A percentile compares a stretch with the other conserved stretches of the same genome.
phyloP scores from a whole-genome alignment of 176 grass and related monocot genomes.

The Poa pratensis region DNA sequence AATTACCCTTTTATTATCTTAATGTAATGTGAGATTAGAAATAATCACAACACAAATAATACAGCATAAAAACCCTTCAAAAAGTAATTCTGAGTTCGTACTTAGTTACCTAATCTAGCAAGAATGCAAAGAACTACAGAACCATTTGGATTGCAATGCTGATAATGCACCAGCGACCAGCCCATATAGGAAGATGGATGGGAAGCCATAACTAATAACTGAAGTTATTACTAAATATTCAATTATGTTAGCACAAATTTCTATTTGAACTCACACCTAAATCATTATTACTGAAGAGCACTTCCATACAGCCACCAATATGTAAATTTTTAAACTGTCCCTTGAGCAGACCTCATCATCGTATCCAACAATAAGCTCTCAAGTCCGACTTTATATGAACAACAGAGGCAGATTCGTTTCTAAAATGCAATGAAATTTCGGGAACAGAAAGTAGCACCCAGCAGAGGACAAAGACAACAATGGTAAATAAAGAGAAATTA shows the following conservation, averaged over 20 bases:
- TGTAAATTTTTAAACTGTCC: neutral
- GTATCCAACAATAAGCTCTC: neutral
- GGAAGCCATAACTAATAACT: neutral
- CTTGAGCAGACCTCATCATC: neutral
- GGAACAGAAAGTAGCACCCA: neutral
- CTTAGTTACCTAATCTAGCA: slow-evolving; percentile 7
- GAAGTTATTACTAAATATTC: neutral
- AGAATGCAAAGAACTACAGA: slow-evolving; percentile 23
- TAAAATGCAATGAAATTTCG: neutral
- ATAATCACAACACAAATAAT: slow-evolving; percentile 7
- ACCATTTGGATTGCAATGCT: slow-evolving; percentile 23
- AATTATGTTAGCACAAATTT: neutral
- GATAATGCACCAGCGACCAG: neutral
- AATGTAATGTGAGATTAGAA: slow-evolving; percentile 5
- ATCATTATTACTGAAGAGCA: neutral
- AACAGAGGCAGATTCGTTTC: neutral
- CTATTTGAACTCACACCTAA: neutral
- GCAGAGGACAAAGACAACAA: neutral
- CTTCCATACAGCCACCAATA: slow-evolving; percentile 26
- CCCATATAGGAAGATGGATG: slow-evolving; percentile 2
- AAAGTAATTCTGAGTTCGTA: neutral
- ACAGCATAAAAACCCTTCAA: neutral
- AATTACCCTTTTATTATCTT: neutral
- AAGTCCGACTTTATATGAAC: slow-evolving; percentile 15
- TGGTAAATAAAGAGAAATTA: slow-evolving; percentile 11